Base-by-base conservation (phyloP, 306 rosid genomes). In the Casuarina equisetifolia region DNA sequence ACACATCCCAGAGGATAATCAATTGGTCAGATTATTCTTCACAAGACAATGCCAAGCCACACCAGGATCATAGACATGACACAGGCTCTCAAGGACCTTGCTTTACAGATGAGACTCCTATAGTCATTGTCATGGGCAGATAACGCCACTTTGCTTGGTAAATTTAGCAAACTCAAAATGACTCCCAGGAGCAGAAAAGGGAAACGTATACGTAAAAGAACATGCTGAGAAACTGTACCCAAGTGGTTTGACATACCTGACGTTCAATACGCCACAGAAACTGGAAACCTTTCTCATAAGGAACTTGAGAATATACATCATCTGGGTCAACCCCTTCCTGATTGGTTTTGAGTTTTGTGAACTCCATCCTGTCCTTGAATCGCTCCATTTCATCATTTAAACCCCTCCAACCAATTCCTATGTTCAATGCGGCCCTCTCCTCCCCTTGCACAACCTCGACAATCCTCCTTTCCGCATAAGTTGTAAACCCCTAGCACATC, bases 211-310 rank as follows among this genome's bases (percentile, higher is more conserved):
- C 53, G 59, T 5, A 6, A 17, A 17, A 78, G 32, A n/a, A 19
- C 17, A 55, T 10, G 17, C 46, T 32, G 35, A 13, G 67, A 16
- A 16, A 12, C 17, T 70, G 40, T 70, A 64, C 59, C 19, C 13
- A 62, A 64, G 52, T 3, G 55, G 46, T 7, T 73, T 61, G 48
- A 68, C 70, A 73, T 68, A 92, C 99, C 96, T 95, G 92, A 3
- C 89, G 92, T 76, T 95, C 99, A 42, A 95, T 88, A 75, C 97
- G 99, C 93, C 89, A 88, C 35, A 95, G 81, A 85, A 92, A 95
- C 84, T 95, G 99, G 81, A 95, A 95, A 78, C 99, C 99, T 82
- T 95, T 95, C 76, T 95, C 99, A 49, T 95, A 95, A 0, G 97
- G 99, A 86, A 95, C 80, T 80, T 69, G 62, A 78, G 99, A 95